These are phyloP conservation scores for Mucor indicus DNA, from an alignment of 371 early-diverging fungal genomes.

Conservation along the genomic window DNA sequence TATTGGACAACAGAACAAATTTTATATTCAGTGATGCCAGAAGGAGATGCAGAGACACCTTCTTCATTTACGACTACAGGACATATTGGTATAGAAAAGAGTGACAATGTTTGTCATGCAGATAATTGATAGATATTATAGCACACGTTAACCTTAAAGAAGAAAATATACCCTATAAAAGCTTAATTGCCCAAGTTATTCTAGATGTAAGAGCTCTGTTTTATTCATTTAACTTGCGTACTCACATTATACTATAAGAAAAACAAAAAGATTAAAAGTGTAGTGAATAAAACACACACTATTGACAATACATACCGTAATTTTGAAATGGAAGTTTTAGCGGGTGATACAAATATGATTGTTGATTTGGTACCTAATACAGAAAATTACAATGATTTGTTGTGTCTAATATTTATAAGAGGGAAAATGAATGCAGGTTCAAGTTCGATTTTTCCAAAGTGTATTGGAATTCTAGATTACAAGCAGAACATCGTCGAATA, in stretches of 20 bases:
- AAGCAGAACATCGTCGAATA: conserved; percentile 93
- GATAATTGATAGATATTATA: conserved; percentile 16
- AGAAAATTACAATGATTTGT: background rate
- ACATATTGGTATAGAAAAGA: conserved; percentile 75
- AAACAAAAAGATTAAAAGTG: conserved; percentile 81
- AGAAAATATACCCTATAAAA: conserved; percentile 84
- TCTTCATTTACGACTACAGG: conserved; percentile 91
- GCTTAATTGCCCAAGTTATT: conserved; percentile 89
- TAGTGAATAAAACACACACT: conserved; percentile 93
- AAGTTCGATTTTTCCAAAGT: conserved; percentile 95
- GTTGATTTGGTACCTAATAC: conserved; percentile 72
- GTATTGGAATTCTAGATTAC: conserved; percentile 99
- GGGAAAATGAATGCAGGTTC: conserved; percentile 90
- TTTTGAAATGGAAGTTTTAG: conserved; percentile 95
- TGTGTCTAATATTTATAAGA: conserved; percentile 38
- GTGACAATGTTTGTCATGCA: background rate
- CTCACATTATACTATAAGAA: conserved; percentile 58
- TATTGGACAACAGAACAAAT: conserved; percentile 90
- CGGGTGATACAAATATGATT: conserved; percentile 81
- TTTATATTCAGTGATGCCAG: conserved; percentile 85
- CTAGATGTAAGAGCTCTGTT: conserved; percentile 68
- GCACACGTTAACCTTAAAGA: conserved; percentile 95
- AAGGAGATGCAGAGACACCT: conserved; percentile 72
- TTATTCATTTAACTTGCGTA: too few relatives aligned
- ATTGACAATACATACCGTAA: conserved; percentile 95